Evolutionary conservation across 2,329 filamentous ascomycete genomes (phyloP).

Genomic region (Apiospora phragmitis): DNA sequence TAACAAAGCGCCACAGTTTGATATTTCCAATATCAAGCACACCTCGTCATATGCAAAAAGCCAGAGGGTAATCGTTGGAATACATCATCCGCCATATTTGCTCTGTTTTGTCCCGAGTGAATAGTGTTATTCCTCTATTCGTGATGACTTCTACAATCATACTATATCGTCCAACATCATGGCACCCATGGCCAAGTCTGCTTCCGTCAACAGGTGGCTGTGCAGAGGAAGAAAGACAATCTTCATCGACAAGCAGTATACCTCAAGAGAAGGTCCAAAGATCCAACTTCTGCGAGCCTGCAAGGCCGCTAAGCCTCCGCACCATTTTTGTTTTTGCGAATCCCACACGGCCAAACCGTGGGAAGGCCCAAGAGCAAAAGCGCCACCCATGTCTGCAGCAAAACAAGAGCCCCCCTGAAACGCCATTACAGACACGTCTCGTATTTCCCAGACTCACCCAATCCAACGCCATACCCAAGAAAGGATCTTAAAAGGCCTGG

Average conservation of each 20-base stretch:
- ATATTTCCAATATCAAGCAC: background rate
- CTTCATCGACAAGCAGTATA: background rate
- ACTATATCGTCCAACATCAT: background rate
- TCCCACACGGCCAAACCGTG: background rate
- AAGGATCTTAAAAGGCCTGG: background rate
- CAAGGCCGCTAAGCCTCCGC: background rate
- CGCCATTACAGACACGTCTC: background rate
- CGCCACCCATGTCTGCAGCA: background rate
- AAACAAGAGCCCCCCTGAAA: background rate
- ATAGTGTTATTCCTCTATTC: background rate
- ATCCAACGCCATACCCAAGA: background rate
- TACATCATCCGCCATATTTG: background rate
- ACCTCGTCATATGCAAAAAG: too few relatives aligned
- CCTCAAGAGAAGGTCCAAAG: background rate
- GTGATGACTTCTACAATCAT: background rate
- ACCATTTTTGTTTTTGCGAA: background rate
- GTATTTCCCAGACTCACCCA: background rate
- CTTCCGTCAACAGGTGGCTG: background rate
- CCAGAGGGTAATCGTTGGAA: background rate
- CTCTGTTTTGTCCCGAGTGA: background rate
- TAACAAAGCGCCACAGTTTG: background rate
- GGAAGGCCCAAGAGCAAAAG: background rate
- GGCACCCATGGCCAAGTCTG: background rate
- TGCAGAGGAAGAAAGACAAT: background rate
- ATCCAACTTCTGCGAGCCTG: background rate